phyloP scores from a whole-genome alignment of 495 filamentous ascomycete species.

The Amphirosellinia nigrospora region DNA sequence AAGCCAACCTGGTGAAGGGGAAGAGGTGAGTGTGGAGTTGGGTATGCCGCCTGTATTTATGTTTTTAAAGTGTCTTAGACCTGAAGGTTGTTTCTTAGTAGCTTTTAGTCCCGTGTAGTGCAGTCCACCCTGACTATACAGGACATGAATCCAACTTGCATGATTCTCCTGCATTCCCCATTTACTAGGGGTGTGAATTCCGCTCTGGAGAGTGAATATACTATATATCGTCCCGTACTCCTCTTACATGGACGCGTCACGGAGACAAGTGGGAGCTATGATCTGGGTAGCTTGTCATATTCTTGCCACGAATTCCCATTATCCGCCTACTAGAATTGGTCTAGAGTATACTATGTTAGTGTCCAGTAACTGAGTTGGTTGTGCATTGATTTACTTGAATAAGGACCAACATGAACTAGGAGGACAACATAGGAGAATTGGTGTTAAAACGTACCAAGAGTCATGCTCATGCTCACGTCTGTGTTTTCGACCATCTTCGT shows the following conservation, averaged over 20 bases:
- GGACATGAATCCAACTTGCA: background rate
- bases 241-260: background rate
- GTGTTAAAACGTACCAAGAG: conserved; percentile 71
- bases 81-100: background rate
- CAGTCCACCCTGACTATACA: conserved; percentile 5
- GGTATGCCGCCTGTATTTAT: background rate
- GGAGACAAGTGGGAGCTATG: background rate
- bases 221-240: background rate
- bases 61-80: background rate
- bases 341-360: conserved; percentile 6
- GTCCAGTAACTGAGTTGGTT: background rate
- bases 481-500: conserved; percentile 98
- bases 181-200: background rate
- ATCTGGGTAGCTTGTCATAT: background rate
- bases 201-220: background rate
- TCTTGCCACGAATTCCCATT: background rate
- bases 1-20: background rate
- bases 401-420: background rate
- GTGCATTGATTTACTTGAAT: background rate
- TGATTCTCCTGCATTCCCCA: background rate
- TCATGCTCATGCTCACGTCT: conserved; percentile 98
- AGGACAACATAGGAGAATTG: background rate
- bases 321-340: conserved; percentile 15
- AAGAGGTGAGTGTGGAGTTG: too few relatives aligned
- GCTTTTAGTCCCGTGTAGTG: background rate